Evolutionary conservation across 192 early-diverging fungal species (phyloP).

Genomic region (Coemansia sp.): DNA sequence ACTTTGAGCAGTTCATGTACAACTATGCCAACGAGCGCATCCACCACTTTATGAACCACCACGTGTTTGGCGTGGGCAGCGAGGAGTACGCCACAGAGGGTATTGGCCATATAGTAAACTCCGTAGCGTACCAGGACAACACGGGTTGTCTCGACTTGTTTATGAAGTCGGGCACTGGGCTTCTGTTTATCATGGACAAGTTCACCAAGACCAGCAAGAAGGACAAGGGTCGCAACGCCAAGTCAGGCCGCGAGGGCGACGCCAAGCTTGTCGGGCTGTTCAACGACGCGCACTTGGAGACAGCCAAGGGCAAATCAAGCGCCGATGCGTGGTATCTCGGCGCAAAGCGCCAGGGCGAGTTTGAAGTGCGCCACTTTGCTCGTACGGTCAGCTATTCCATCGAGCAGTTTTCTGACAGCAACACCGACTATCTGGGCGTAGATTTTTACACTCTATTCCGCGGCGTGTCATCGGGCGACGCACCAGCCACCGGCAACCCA

Average conservation of each 20-base stretch:
- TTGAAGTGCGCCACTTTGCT: conserved; percentile 81
- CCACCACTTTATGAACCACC: conserved; percentile 69
- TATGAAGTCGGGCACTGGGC: conserved; percentile 65
- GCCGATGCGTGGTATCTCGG: conserved; percentile 29
- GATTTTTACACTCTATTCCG: conserved; percentile 87
- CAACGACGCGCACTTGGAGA: conserved; percentile 23
- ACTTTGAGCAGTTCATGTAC: conserved; percentile 66
- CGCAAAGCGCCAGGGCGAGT: conserved; percentile 51
- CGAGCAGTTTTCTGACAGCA: conserved; percentile 67
- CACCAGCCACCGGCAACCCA: conserved; percentile 60
- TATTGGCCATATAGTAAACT: conserved; percentile 53
- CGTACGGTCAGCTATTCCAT: conserved; percentile 62
- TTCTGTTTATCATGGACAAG: conserved; percentile 74
- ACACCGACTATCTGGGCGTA: conserved; percentile 72
- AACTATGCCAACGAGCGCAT: conserved; percentile 90
- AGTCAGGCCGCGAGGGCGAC: conserved; percentile 39
- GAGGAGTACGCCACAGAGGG: conserved; percentile 66
- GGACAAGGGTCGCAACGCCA: conserved; percentile 34
- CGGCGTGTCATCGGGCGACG: conserved; percentile 48
- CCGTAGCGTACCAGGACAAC: conserved; percentile 65
- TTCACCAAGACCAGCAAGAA: conserved; percentile 54
- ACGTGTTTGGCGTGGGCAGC: conserved; percentile 68
- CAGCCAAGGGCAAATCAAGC: conserved; percentile 20
- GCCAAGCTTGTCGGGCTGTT: conserved; percentile 37
- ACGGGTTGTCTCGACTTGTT: conserved; percentile 72